phyloP scores from a whole-genome alignment of 306 rosid species.

The Purshia tridentata region DNA sequence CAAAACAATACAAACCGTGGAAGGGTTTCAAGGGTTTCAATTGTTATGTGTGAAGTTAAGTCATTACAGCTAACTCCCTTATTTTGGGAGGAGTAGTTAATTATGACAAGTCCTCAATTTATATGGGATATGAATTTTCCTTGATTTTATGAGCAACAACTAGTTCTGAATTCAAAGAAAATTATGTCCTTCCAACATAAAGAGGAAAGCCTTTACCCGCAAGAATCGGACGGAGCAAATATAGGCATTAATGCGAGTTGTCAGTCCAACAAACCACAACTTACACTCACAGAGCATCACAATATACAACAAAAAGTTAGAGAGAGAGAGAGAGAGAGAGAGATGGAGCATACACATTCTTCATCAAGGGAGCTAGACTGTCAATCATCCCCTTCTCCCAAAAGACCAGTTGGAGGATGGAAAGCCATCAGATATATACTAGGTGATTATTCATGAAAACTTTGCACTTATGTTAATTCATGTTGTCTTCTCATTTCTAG shows the following conservation, averaged over 20 bases:
- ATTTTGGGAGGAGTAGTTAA: neutral
- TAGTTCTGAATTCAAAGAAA: neutral
- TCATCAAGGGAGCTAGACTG: slow-evolving; percentile 15
- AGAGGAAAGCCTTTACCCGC: neutral
- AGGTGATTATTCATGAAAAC: slow-evolving; percentile 26
- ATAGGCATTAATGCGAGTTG: neutral
- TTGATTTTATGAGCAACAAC: neutral
- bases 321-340: neutral
- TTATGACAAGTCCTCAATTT: neutral
- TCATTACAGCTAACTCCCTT: neutral
- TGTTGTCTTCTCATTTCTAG: neutral
- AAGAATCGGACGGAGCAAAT: neutral
- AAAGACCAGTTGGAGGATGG: slow-evolving; percentile 49
- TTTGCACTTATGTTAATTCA: neutral
- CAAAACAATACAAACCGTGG: too few species aligned
- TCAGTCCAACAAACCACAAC: neutral
- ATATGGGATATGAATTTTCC: neutral
- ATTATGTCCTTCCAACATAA: too few species aligned
- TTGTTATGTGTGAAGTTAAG: neutral
- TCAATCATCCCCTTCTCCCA: slow-evolving; percentile 12
- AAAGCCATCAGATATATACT: slow-evolving; percentile 47
- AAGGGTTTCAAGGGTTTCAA: neutral
- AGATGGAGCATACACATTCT: slow-evolving; percentile 22
- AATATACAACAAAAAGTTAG: neutral
- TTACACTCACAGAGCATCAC: neutral